Base-by-base conservation (phyloP, 805 yeast species). In the Monosporozyma servazzii region DNA sequence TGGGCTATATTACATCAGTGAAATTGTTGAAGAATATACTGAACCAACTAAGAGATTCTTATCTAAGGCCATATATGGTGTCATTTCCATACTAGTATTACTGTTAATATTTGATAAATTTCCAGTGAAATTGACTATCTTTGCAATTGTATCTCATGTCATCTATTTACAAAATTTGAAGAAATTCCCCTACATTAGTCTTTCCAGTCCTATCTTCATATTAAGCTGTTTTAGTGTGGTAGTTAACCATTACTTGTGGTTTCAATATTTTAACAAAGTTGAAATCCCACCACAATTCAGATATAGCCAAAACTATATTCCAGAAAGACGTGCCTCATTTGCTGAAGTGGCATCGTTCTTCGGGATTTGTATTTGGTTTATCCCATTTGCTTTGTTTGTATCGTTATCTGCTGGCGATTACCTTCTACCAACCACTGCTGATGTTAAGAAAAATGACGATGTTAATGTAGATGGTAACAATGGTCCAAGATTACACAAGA, bases 261-360 rank as follows among this genome's bases (percentile, higher is more conserved):
- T 90, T 68, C 77, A 80, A 58, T 79, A 87, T 65, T 93, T 93
- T 72, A 75, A 81, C 53, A 84, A 88, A 42, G 74, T 77, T 46
- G 58, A 64, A 17, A 75, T 86, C 27, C 91, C 96, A 10, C 82
- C 93, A 40, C 75, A 84, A 56, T 63, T 74, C 68, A 67, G 86
- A 58, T 71, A 83, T 61, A 75, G 71, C 56, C 76, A 86, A 47
- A 75, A 75, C 47, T 84, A 81, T 61, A 69, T 69, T 21, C 79
- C 86, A 46, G 86, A 85, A 13, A 77, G 79, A 45, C 78, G 87
- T 50, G 95, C 96, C 1, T 75, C 85, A 11, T 91, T 91, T 63
- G 75, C 89, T 1, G 96, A 93, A 64, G 87, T 93, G 3, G 87
- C 96, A n/a, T 85, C 96, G 3, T 93, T 93, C 67, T 90, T 93